A percentile compares a stretch with the other conserved stretches of the same genome.
phyloP scores from a whole-genome alignment of 306 rosid genomes.

The Trifolium pratense region DNA sequence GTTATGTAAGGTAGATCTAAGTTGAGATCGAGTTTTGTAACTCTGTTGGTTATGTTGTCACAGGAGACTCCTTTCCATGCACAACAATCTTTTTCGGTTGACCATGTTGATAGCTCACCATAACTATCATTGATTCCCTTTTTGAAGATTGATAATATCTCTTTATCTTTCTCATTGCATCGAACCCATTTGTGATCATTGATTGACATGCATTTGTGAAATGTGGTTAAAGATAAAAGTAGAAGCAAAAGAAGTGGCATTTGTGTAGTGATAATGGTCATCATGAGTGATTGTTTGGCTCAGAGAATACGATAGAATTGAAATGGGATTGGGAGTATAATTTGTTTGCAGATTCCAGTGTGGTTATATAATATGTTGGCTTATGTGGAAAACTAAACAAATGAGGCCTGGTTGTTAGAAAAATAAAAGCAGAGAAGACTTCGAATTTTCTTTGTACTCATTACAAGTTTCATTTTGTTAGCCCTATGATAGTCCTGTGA shows the following conservation, averaged over 20 bases:
- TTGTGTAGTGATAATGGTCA: not conserved
- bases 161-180: slow-evolving; percentile 5
- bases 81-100: slow-evolving; percentile 17
- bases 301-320: not conserved
- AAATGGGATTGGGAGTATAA: not conserved
- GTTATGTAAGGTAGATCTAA: no score
- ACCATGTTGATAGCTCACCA: not conserved
- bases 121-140: not conserved
- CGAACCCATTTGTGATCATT: not conserved
- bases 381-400: not conserved
- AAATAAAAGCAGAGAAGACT: no score
- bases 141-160: not conserved
- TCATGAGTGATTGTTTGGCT: not conserved
- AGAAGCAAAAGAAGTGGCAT: not conserved
- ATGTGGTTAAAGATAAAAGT: not conserved
- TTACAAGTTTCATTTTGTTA: no score
- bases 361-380: not conserved
- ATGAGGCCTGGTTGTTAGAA: no score
- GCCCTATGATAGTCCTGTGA: no score
- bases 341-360: not conserved
- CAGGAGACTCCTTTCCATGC: slow-evolving; percentile 25
- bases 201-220: not conserved
- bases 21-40: not conserved
- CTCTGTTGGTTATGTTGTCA: slow-evolving; percentile 1
- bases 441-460: no score